Evolutionary conservation across 1,139 yeast species (phyloP), one percentile per base, ranked within the genome.

Genomic region (Diutina pseudorugosa): DNA sequence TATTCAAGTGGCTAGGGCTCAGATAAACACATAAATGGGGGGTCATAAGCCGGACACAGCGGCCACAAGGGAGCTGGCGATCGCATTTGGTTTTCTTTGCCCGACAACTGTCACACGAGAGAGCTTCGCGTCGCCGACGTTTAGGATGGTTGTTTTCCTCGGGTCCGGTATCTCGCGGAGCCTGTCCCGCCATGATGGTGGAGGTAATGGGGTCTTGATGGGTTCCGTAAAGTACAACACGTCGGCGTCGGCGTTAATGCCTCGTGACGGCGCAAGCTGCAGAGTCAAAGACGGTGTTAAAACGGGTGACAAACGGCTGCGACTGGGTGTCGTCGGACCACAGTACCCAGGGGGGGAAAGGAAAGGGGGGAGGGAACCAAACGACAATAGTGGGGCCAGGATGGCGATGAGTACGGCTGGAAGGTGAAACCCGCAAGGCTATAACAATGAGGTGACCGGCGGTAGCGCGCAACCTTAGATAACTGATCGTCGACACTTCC

Each of bases 71-170:
- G 2, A 45, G 40, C 21, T 45, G 36, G 40, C 49, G 49, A 33
- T 45, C 49, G 27, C 49, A 45, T 16, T 45, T 45, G n/a, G 49
- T 45, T 20, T 45, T 45, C 27, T 45, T 45, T 6, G 27, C 40
- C n/a, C 49, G 49, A 25, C 49, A 45, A 19, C 27, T 45, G n/a
- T 45, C 49, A 45, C 49, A 45, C 12, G 49, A 45, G 11, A 45
- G 40, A 6, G 49, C 49, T 18, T 16, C 41, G 14, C 49, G 36
- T n/a, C 49, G 49, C 8, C 49, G 49, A 8, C 49, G 49, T 36
- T 45, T 45, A 7, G 20, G 42, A 16, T n/a, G 12, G 18, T 6
- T 18, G 5, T n/a, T n/a, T n/a, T 40, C 42, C 42, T 40, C 42
- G 42, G 18, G 42, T 40, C 20, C 20, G 11, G 19, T n/a, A 40